Percentiles rank a stretch among this genome's conserved stretches.
Evolutionary conservation across 371 early-diverging fungal species (phyloP).

Genomic region (Apophysomyces elegans): DNA sequence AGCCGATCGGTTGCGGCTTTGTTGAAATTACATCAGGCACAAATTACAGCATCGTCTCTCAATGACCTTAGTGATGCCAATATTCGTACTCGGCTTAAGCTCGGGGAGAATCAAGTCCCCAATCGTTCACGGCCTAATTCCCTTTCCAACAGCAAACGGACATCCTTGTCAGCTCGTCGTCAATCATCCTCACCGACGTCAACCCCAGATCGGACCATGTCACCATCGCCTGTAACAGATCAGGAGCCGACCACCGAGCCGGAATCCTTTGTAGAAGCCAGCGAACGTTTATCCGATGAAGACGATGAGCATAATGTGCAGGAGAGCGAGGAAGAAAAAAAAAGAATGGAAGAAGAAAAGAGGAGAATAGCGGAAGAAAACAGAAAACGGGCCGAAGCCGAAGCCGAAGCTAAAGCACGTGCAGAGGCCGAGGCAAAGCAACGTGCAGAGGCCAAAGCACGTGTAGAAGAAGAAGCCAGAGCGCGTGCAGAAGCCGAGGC

Average conservation of each 20-base stretch:
- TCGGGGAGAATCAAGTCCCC: conserved; percentile 43
- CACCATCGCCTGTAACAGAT: conserved; percentile 33
- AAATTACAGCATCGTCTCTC: conserved; percentile 52
- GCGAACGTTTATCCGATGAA: conserved; percentile 24
- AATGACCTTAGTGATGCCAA: conserved; percentile 45
- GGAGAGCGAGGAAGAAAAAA: background rate
- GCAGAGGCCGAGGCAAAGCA: conserved; percentile 15
- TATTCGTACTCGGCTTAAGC: conserved; percentile 41
- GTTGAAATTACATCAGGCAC: conserved; percentile 59
- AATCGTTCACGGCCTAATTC: conserved; percentile 41
- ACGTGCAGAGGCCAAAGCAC: conserved; percentile 20
- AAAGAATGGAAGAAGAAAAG: background rate
- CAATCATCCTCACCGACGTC: conserved; percentile 32
- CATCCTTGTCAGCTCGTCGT: conserved; percentile 29
- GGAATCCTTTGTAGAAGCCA: conserved; percentile 40
- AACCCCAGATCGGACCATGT: conserved; percentile 16
- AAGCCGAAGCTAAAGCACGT: conserved; percentile 15
- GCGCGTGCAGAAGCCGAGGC: conserved; percentile 16
- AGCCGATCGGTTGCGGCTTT: conserved; percentile 66
- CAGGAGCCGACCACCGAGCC: conserved; percentile 32
- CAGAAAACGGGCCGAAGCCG: conserved; percentile 16
- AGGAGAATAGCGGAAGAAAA: conserved; percentile 18
- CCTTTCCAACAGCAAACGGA: conserved; percentile 39
- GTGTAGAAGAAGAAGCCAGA: conserved; percentile 19
- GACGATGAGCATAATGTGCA: background rate